A percentile compares a stretch with the other conserved stretches of the same genome.
These are phyloP conservation scores for Fragaria nilgerrensis DNA, from an alignment of 306 rosid species.

Conservation along the genomic window DNA sequence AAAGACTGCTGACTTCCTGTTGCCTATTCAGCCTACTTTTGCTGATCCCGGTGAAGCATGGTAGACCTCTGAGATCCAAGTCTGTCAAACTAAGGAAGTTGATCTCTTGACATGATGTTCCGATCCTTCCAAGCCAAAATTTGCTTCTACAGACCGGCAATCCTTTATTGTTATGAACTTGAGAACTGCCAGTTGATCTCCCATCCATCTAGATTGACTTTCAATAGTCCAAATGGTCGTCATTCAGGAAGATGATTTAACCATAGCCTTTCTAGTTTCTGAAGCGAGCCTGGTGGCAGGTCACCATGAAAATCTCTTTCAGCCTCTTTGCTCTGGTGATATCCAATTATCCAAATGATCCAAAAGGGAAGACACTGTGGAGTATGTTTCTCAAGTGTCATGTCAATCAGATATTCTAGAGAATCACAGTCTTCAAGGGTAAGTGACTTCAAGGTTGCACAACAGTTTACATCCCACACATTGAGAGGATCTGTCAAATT, in stretches of 20 bases:
- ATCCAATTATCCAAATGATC: too few relatives aligned
- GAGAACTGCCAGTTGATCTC: too few relatives aligned
- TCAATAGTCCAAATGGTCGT: too few relatives aligned
- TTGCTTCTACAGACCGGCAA: not conserved
- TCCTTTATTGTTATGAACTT: not conserved
- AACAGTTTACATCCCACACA: too few relatives aligned
- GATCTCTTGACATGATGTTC: not conserved
- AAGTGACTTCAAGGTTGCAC: not conserved
- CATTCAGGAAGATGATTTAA: too few relatives aligned
- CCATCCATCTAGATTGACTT: too few relatives aligned
- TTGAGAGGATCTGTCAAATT: too few relatives aligned
- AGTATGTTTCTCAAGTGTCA: not conserved
- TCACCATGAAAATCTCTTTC: not conserved
- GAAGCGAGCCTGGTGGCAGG: not conserved
- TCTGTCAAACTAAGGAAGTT: not conserved
- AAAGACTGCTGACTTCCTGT: not conserved
- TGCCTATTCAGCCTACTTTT: not conserved
- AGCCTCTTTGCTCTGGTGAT: not conserved
- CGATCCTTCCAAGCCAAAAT: not conserved
- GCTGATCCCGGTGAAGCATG: not conserved
- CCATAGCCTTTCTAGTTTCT: not conserved
- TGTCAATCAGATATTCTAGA: not conserved
- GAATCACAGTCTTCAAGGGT: not conserved
- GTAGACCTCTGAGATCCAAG: not conserved
- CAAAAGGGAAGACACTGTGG: not conserved